A percentile compares a stretch with the other conserved stretches of the same genome.
These are phyloP conservation scores for Sungouiella blattae DNA, from an alignment of 805 yeast species.

Conservation along the genomic window DNA sequence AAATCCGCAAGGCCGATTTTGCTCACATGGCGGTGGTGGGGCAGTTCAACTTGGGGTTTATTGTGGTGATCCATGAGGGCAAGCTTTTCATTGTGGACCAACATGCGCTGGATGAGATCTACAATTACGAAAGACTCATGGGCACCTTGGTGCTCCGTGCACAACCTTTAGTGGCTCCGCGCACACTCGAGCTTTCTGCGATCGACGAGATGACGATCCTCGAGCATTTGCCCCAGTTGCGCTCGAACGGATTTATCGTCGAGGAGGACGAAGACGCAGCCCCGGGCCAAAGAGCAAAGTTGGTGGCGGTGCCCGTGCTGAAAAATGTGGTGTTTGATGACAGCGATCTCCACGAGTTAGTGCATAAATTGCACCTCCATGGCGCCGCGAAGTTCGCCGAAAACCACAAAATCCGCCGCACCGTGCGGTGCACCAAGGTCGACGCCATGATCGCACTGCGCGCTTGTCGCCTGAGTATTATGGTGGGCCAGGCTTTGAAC, in stretches of 20 bases:
- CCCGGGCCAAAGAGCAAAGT: conserved; percentile 54
- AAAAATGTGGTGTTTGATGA: conserved; percentile 64
- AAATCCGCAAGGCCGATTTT: conserved; percentile 70
- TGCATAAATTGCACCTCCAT: conserved; percentile 60
- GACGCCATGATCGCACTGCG: conserved; percentile 88
- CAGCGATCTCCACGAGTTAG: conserved; percentile 72
- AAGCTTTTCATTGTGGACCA: conserved; percentile 90
- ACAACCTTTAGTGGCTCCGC: conserved; percentile 56
- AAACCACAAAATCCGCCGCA: neutral
- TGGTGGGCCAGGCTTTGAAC: conserved; percentile 80
- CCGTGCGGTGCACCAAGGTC: conserved; percentile 66
- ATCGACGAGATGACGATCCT: conserved; percentile 73
- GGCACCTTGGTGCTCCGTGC: conserved; percentile 51
- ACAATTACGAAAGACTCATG: conserved; percentile 74
- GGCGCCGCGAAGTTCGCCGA: conserved; percentile 7
- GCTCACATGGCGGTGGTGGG: conserved; percentile 76
- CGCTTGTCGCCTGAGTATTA: conserved; percentile 89
- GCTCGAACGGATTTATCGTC: conserved; percentile 67
- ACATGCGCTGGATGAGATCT: conserved; percentile 97
- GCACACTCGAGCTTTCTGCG: conserved; percentile 65
- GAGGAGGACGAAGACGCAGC: conserved; percentile 46
- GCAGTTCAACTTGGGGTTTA: conserved; percentile 93
- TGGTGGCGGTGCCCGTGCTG: conserved; percentile 70
- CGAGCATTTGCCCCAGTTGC: conserved; percentile 56
- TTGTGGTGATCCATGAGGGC: conserved; percentile 54